Percentiles rank a stretch among this genome's conserved stretches.
phyloP scores from a whole-genome alignment of 495 filamentous ascomycete species.

The Rhizodiscina lignyota region DNA sequence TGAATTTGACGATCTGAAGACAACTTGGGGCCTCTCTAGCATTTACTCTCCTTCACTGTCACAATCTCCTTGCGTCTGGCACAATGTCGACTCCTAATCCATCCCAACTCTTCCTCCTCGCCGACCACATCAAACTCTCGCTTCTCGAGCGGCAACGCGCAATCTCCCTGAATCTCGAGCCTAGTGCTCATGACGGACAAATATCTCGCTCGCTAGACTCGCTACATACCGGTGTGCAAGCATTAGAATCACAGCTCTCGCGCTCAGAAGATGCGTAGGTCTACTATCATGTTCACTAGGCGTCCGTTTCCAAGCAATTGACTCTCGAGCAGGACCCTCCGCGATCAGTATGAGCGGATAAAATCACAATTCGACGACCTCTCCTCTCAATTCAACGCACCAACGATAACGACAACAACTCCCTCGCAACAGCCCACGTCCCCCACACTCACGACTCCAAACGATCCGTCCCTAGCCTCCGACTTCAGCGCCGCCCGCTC shows the following conservation, averaged over 20 bases:
- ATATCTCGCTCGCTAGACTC: constrained; percentile 80
- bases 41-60: too few relatives aligned
- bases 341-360: constrained; percentile 17
- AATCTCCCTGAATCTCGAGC: constrained; percentile 60
- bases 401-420: constrained; percentile 17
- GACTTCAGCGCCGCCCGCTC: constrained; percentile 49
- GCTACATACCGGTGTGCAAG: constrained; percentile 65
- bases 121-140: constrained; percentile 65
- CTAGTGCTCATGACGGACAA: constrained; percentile 72
- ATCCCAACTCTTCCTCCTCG: constrained; percentile 51
- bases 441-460: constrained; percentile 39
- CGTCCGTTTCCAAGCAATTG: background rate
- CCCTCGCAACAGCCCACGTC: constrained; percentile 26
- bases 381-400: constrained; percentile 43
- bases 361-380: constrained; percentile 41
- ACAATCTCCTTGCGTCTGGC: constrained; percentile 6
- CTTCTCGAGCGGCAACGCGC: constrained; percentile 80
- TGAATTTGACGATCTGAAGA: too few relatives aligned
- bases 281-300: background rate
- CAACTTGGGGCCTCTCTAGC: too few relatives aligned
- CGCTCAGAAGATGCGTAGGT: background rate
- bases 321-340: constrained; percentile 2
- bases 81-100: constrained; percentile 35
- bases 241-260: constrained; percentile 29
- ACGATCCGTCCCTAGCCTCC: constrained; percentile 44